Base-by-base conservation (phyloP, 192 early-diverging fungal species). In the Spinellus fusiger region DNA sequence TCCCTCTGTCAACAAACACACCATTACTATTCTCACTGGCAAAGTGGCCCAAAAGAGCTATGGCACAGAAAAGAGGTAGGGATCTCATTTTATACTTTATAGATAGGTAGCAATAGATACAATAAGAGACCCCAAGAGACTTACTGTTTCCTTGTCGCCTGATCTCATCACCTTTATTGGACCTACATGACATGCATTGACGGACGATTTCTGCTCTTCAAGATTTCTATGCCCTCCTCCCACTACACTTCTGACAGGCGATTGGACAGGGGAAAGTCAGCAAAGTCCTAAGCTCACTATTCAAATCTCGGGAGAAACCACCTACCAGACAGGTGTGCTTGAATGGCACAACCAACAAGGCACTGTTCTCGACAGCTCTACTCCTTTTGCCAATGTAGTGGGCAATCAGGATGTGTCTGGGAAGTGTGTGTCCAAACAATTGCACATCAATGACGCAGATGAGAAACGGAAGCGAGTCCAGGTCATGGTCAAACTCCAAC, bases 11-110 rank as follows among this genome's bases (percentile, higher is more conserved):
- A 64, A 71, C 16, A 77, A 82, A 77, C 81, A 72, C 46, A 83
- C 81, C 66, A 79, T 93, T 10, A 71, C 93, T 65, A 80, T 96
- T n/a, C 67, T 90, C 46, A 92, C 90, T 23, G 84, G 89, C 20
- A 90, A 88, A 44, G 93, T 94, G 1, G 93, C 87, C 2, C 94
- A 96, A 76, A 96, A 96, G 56, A 89, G 86, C 5, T 96, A 96
- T 61, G 94, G 93, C n/a, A 89, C 85, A 29, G 94, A 96, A 65
- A 95, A 94, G 75, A 80, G 93, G 77, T 84, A 64, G 50, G 33
- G 61, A 50, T 12, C 32, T 26, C 26, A 27, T 35, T n/a, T 20
- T 20, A 7, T 29, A 38, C 37, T 38, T 38, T 15, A 10, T 15
- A n/a, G n/a, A n/a, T n/a, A n/a, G n/a, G n/a, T n/a, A n/a, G n/a